Conservation (phyloP, 192 early-diverging fungal species). For the Funneliformis geosporum region DNA sequence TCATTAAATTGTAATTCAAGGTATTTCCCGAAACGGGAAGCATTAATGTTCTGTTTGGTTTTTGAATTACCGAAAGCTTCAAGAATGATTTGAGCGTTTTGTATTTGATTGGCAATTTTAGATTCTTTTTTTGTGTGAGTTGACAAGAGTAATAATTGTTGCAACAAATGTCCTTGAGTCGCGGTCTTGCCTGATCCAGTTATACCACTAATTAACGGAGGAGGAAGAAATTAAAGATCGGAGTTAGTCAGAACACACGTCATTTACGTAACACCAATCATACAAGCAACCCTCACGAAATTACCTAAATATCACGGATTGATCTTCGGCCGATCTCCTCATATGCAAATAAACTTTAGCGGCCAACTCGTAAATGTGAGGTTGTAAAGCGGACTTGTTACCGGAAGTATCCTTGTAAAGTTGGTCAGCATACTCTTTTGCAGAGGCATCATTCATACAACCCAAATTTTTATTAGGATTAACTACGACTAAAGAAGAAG, state of each 20-base stretch:
- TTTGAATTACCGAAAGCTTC: constrained; percentile 78
- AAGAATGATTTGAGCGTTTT: constrained; percentile 68
- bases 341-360: constrained; percentile 71
- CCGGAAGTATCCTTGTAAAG: constrained; percentile 44
- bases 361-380: constrained; percentile 71
- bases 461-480: constrained; percentile 50
- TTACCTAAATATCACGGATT: constrained; percentile 64
- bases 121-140: constrained; percentile 75
- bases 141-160: constrained; percentile 75
- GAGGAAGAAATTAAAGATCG: background rate
- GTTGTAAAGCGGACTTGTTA: constrained; percentile 42
- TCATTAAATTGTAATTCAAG: constrained; percentile 90
- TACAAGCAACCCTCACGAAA: background rate
- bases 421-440: constrained; percentile 55
- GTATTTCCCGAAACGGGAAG: constrained; percentile 79
- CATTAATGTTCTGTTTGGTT: constrained; percentile 62
- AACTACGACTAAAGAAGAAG: constrained; percentile 49
- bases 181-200: constrained; percentile 86
- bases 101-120: constrained; percentile 69
- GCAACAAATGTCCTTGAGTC: constrained; percentile 65
- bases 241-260: background rate
- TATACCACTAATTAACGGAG: constrained; percentile 64
- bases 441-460: constrained; percentile 45
- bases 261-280: background rate
- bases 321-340: constrained; percentile 66